Percentiles rank a stretch among this genome's conserved stretches.
These are phyloP conservation scores for Clavispora phyllophila DNA, from an alignment of 805 yeast genomes.

Conservation along the genomic window DNA sequence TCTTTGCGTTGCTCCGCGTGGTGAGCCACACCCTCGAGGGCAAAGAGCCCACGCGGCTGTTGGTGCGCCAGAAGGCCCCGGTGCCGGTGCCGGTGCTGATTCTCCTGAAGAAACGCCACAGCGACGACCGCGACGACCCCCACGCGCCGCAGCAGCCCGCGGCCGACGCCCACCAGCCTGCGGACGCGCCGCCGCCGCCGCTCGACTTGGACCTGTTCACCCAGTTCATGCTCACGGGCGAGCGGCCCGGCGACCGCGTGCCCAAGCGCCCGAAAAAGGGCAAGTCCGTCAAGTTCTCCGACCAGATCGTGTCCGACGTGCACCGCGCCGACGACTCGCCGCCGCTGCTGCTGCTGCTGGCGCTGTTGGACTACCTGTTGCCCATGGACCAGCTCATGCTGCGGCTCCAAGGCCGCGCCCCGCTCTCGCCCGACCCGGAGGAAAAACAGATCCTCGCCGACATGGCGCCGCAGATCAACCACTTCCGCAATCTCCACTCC, in stretches of 20 bases:
- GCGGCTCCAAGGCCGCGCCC: constrained; percentile 24
- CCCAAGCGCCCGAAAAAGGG: constrained; percentile 37
- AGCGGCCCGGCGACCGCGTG: constrained; percentile 49
- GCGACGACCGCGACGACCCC: constrained; percentile 34
- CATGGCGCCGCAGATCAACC: constrained; percentile 66
- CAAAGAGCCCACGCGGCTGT: constrained; percentile 45
- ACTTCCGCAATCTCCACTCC: constrained; percentile 62
- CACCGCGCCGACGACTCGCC: constrained; percentile 23
- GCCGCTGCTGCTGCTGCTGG: background rate
- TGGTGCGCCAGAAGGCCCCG: constrained; percentile 53
- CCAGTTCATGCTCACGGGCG: constrained; percentile 76
- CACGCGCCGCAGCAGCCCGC: constrained; percentile 1
- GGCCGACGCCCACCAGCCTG: constrained; percentile 2
- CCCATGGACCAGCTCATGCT: constrained; percentile 74
- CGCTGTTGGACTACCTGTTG: constrained; percentile 50
- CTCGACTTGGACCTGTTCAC: constrained; percentile 85
- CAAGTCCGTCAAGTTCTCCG: constrained; percentile 71
- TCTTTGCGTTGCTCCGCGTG: constrained; percentile 80
- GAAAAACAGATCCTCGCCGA: constrained; percentile 69
- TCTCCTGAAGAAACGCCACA: constrained; percentile 52
- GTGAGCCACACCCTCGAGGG: constrained; percentile 66
- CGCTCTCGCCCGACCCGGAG: constrained; percentile 42
- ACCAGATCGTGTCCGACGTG: constrained; percentile 49
- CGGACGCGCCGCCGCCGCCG: constrained; percentile 25
- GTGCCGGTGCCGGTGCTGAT: constrained; percentile 81